Evolutionary conservation across 108 stramenopile genomes (phyloP), one percentile per base, ranked within the genome.

Genomic region (Mediolabrus comicus): DNA sequence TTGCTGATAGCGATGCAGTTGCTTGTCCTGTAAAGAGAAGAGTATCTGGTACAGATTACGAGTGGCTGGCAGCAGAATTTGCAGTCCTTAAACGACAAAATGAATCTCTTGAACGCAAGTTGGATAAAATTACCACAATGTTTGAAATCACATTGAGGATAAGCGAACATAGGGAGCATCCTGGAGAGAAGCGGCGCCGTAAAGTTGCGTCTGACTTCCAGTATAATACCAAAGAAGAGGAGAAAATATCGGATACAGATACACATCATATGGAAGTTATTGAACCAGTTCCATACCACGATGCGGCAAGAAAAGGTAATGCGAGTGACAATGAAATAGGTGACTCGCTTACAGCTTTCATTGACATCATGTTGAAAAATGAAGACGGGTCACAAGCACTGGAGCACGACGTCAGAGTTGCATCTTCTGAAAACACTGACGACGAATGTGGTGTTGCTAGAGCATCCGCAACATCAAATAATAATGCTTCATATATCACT

Each of bases 31-130:
- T 2, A 0, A 3, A 49, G n/a, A 49, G 46, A 22, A 49, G 22
- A 49, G 19, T 49, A 6, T 49, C 46, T 22, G 22, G 8, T 49
- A 49, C 46, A 22, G 46, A 49, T 8, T 49, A 69, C 11, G 68
- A 59, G n/a, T 69, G 68, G 68, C 30, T 69, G n/a, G 59, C 58
- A 51, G 58, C 59, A 22, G 68, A 69, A 59, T 54, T 69, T 36
- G n/a, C 68, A 12, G 41, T 58, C 57, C 56, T 69, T 10, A 69
- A 69, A 32, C 29, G 51, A 49, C 68, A 69, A n/a, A 69, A 69
- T 51, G 59, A 58, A 25, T 38, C 49, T 22, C 68, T 69, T 22
- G 68, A 69, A 32, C 41, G 46, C n/a, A 59, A 69, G 59, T 49
- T 49, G 46, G 46, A 49, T 49, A 38, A 17, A 17, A n/a, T 63